Evolutionary conservation across 176 grass and related monocot genomes (phyloP), one percentile per base, ranked within the genome.

Genomic region (Zoysia japonica): DNA sequence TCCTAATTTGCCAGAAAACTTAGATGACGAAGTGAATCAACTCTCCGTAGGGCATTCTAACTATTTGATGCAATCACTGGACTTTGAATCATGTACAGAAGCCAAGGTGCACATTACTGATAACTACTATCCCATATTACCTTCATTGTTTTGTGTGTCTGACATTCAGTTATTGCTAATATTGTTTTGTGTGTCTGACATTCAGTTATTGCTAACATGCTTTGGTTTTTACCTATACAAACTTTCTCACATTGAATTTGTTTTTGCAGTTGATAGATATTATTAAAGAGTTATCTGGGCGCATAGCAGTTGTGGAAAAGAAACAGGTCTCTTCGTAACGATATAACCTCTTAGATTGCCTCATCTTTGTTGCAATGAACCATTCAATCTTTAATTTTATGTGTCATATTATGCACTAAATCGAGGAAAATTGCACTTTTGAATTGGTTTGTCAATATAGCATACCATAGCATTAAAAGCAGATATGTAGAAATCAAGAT

Each of bases 251-350:
- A 53, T 65, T 40, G 6, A 5, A 6, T 40, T 35, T 65, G 11
- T 15, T 14, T 65, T 36, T 65, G 68, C 79, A 95, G 92, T 49
- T 92, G 82, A 64, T 82, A 75, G 68, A 74, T 79, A 64, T 47
- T 8, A 73, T 91, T 14, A 84, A 80, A 86, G 84, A 89, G 46
- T 70, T 94, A 62, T 81, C 70, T 37, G 80, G 67, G 47, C 83
- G 87, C 45, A 85, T 88, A 55, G 67, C 51, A 37, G 4, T 17
- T 28, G 71, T 91, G 78, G 87, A 94, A 74, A 79, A 74, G 78
- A 91, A 91, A 67, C 92, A 94, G 92, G 92, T 93, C 56, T 91
- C 74, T 80, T 53, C 19, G 28, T 60, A 78, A 82, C 65, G 10
- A 11, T 2, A 20, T 47, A 67, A 61, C 12, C 65, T 74, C 63